Percentiles rank a stretch among this genome's conserved stretches.
phyloP scores from a whole-genome alignment of 2,329 filamentous ascomycete species.

The Trichoderma semiorbis region DNA sequence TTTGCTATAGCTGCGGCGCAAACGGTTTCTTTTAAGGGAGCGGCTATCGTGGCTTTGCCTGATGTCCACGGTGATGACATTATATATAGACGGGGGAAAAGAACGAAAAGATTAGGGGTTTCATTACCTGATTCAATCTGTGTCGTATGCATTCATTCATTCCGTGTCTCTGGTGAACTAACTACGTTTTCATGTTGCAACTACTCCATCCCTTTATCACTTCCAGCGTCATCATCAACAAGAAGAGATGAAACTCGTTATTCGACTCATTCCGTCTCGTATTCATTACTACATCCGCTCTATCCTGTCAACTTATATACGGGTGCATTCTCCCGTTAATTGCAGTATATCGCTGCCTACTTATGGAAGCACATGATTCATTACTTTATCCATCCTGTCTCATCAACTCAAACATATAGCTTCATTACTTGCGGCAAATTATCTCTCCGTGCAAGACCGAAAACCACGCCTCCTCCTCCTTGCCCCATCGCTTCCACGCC shows the following conservation, averaged over 20 bases:
- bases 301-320: background rate
- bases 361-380: background rate
- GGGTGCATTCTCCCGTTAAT: background rate
- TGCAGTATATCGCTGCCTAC: background rate
- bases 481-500: slow-evolving; percentile 18
- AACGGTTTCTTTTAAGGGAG: background rate
- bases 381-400: background rate
- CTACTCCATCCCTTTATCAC: background rate
- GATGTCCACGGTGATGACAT: background rate
- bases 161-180: background rate
- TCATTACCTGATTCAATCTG: background rate
- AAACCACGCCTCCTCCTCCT: slow-evolving; percentile 21
- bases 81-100: background rate
- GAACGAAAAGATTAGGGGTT: background rate
- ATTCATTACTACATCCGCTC: background rate
- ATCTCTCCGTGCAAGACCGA: slow-evolving; percentile 19
- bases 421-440: slow-evolving; percentile 19
- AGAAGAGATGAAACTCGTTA: background rate
- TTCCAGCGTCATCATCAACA: background rate
- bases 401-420: background rate
- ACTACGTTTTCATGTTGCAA: background rate
- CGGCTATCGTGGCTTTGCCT: background rate
- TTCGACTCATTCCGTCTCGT: background rate
- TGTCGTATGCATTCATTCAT: background rate
- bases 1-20: background rate